Evolutionary conservation across 2,329 filamentous ascomycete genomes (phyloP).

Genomic region (Neospermospora avenae): DNA sequence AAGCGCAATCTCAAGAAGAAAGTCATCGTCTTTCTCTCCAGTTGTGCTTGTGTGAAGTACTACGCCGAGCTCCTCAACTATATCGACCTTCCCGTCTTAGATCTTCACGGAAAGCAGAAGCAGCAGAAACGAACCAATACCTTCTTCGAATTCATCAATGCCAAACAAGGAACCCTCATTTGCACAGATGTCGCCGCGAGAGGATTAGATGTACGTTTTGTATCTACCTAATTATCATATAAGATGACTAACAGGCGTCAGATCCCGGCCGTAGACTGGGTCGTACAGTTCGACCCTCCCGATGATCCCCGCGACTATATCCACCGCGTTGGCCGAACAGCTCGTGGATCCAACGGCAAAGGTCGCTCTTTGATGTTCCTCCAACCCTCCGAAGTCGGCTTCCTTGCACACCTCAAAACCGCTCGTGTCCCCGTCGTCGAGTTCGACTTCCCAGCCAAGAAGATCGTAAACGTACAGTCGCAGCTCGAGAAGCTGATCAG

Average conservation of each 20-base stretch:
- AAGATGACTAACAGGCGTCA: constrained; percentile 34
- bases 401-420: constrained; percentile 86
- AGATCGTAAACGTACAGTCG: constrained; percentile 85
- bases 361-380: constrained; percentile 91
- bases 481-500: constrained; percentile 92
- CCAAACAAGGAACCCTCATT: constrained; percentile 81
- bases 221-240: neutral
- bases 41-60: constrained; percentile 92
- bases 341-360: constrained; percentile 76
- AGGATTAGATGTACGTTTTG: constrained; percentile 71
- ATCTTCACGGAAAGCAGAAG: constrained; percentile 93
- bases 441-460: constrained; percentile 90
- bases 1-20: constrained; percentile 87
- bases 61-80: constrained; percentile 95
- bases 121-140: constrained; percentile 98
- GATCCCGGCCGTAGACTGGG: constrained; percentile 95
- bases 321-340: constrained; percentile 93
- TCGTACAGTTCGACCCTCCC: constrained; percentile 91
- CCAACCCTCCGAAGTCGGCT: constrained; percentile 87
- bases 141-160: constrained; percentile 94
- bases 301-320: constrained; percentile 91
- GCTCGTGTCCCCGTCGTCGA: constrained; percentile 91
- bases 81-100: constrained; percentile 86
- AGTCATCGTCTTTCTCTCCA: constrained; percentile 94
- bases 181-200: constrained; percentile 96